These are phyloP conservation scores for Hibiscus tridactylites DNA, from an alignment of 345 rosid species.

Conservation along the genomic window DNA sequence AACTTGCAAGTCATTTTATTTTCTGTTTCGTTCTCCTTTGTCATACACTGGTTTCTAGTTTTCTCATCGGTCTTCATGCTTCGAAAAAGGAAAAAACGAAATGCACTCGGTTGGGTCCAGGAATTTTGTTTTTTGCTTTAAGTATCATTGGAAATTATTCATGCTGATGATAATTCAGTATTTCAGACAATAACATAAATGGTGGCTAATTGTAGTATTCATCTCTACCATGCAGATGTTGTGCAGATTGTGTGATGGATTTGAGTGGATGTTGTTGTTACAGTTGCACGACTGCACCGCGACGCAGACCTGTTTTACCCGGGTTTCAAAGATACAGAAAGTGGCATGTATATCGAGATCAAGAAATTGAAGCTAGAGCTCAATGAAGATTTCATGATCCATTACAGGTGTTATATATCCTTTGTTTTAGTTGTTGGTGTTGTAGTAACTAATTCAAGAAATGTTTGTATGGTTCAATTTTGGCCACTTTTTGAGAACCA, in stretches of 20 bases:
- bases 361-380: slow-evolving; percentile 18
- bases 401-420: not conserved
- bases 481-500: no score
- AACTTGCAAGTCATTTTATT: not conserved
- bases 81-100: not conserved
- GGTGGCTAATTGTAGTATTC: not conserved
- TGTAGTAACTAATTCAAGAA: no score
- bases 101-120: no score
- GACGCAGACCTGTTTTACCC: slow-evolving; percentile 72
- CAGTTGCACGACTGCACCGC: slow-evolving; percentile 57
- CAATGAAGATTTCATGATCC: not conserved
- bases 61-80: not conserved
- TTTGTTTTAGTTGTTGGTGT: no score
- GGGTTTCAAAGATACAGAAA: slow-evolving; percentile 71
- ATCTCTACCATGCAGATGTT: slow-evolving; percentile 47
- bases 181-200: not conserved
- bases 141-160: no score
- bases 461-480: no score
- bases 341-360: slow-evolving; percentile 70
- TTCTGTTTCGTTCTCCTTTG: not conserved
- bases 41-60: not conserved
- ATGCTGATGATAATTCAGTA: no score
- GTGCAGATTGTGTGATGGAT: slow-evolving; percentile 42
- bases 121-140: no score
- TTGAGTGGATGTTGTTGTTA: slow-evolving; percentile 72